Evolutionary conservation across 495 filamentous ascomycete genomes (phyloP).

Genomic region (Aspergillus biplanus): DNA sequence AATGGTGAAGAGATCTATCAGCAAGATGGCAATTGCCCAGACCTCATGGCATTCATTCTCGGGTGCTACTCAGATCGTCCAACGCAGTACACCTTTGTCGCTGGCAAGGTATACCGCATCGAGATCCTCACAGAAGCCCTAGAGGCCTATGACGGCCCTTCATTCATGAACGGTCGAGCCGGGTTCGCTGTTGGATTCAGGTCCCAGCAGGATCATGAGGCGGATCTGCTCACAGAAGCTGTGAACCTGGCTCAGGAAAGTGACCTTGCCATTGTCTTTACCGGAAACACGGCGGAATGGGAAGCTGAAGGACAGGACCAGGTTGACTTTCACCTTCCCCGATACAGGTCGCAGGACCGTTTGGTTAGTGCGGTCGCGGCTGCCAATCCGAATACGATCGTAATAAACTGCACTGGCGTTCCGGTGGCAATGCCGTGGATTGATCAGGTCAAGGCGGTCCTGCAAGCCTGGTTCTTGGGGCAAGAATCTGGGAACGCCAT

Average conservation of each 20-base stretch:
- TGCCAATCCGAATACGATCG: conserved; percentile 77
- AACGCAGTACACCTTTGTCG: conserved; percentile 14
- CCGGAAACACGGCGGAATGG: conserved; percentile 16
- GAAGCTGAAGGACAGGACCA: conserved; percentile 62
- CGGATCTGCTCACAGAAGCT: conserved; percentile 12
- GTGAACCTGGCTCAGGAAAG: conserved; percentile 10
- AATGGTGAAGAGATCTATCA: conserved; percentile 20
- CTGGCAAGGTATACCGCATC: conserved; percentile 16
- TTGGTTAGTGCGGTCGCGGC: conserved; percentile 71
- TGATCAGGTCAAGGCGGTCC: conserved; percentile 73
- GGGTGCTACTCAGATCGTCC: conserved; percentile 15
- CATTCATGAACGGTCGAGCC: conserved; percentile 12
- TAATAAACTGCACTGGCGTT: conserved; percentile 77
- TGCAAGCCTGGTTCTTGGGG: conserved; percentile 82
- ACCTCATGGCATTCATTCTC: conserved; percentile 23
- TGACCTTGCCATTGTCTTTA: conserved; percentile 16
- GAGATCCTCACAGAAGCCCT: not conserved
- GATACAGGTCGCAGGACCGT: conserved; percentile 58
- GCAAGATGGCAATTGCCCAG: conserved; percentile 21
- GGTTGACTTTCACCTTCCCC: conserved; percentile 69
- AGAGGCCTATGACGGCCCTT: not conserved
- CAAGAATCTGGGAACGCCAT: conserved; percentile 81
- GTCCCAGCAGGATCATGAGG: conserved; percentile 20
- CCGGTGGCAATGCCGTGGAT: conserved; percentile 73
- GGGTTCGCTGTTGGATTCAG: conserved; percentile 21